Evolutionary conservation across 352 stramenopile species (phyloP).

Genomic region (Pythium grandisporangium): DNA sequence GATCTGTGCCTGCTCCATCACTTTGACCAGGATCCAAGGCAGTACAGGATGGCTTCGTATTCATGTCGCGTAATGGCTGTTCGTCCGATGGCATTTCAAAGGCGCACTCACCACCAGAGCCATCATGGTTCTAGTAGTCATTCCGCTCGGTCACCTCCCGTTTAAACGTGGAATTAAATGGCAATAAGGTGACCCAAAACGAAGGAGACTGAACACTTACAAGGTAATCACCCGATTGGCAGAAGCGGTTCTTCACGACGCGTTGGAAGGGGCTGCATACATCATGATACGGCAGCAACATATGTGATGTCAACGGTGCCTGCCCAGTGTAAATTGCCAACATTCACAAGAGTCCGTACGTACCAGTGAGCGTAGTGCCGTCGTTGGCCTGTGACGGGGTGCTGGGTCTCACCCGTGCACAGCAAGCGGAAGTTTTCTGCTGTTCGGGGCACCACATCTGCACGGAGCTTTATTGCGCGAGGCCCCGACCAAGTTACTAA

Average conservation of each 20-base stretch:
- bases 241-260: slow-evolving; percentile 87
- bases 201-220: slow-evolving; percentile 14
- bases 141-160: too few relatives aligned
- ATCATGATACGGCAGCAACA: too few relatives aligned
- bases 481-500: too few relatives aligned
- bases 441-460: slow-evolving; percentile 92
- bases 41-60: too few relatives aligned
- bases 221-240: slow-evolving; percentile 88
- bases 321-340: too few relatives aligned
- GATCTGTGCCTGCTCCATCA: too few relatives aligned
- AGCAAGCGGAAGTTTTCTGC: slow-evolving; percentile 96
- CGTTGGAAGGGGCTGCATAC: slow-evolving; percentile 78
- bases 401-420: slow-evolving; percentile 89
- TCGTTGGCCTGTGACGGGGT: slow-evolving; percentile 40
- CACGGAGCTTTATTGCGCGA: too few relatives aligned
- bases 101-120: slow-evolving; percentile 59
- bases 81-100: slow-evolving; percentile 7
- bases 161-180: too few relatives aligned
- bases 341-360: too few relatives aligned
- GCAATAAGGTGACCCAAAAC: neutral
- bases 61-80: too few relatives aligned
- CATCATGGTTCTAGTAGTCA: slow-evolving; percentile 62
- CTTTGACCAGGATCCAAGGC: too few relatives aligned
- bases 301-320: too few relatives aligned
- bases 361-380: slow-evolving; percentile 44